Base-by-base conservation (phyloP, 768 basidiomycete species). In the Tulasnella sp. region DNA sequence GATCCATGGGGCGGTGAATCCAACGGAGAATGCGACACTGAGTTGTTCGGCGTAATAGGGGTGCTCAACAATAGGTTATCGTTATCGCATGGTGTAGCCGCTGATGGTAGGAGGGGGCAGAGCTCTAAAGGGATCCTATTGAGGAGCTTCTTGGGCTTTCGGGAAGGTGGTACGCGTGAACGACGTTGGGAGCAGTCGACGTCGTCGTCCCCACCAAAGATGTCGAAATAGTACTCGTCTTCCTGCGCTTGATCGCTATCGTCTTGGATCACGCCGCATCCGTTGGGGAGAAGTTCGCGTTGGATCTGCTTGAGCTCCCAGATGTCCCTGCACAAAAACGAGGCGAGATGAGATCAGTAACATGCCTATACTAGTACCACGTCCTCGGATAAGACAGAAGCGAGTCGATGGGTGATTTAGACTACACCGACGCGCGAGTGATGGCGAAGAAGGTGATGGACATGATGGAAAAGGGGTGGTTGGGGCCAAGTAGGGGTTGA, bases 271-370 rank as follows among this genome's bases (percentile, higher is more conserved):
- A 59, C 49, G 46, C 57, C 57, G 34, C 57, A 31, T 5, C 57
- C 46, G 57, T 48, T 51, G 29, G 57, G 57, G 10, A 59, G 29
- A 21, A 59, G 57, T 42, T 59, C 57, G 21, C 46, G 45, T 29
- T 48, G 45, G 31, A 59, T 59, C 17, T 42, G 45, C 57, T 59
- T 42, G 57, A 59, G 57, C 31, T 59, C 57, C 25, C 46, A 46
- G 49, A 59, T 59, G 19, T 59, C 57, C 29, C 57, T 59, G 31
- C 25, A n/a, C 5, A 31, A 5, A 31, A 12, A 34, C 27, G 29
- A 31, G 19, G 25, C 25, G 50, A 31, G 50, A 19, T 19, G 34
- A 38, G 34, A 38, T 38, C 34, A 38, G 34, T 15, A 38, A 7
- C 5, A 38, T 7, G 34, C 34, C 15, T 38, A 38, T 38, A 38